A percentile compares a stretch with the other conserved stretches of the same genome.
Evolutionary conservation across 768 basidiomycete species (phyloP).

Genomic region (Rhizopogon vesiculosus): DNA sequence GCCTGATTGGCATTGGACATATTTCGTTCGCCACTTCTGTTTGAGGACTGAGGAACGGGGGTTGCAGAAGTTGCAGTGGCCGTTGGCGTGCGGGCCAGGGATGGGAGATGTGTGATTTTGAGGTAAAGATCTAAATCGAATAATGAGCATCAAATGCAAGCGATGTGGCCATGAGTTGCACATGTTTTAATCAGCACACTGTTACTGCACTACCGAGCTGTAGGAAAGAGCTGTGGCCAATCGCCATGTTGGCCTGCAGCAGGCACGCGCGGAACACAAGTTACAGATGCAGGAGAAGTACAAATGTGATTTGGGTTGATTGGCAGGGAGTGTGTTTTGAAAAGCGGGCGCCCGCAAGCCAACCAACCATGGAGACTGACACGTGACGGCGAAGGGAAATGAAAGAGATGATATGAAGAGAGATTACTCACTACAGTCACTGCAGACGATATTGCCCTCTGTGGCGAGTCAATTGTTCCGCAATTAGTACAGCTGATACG

Average conservation of each 20-base stretch:
- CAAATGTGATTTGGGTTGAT: slow-evolving; percentile 29
- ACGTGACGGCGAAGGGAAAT: slow-evolving; percentile 37
- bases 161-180: slow-evolving; percentile 31
- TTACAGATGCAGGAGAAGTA: slow-evolving; percentile 24
- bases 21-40: slow-evolving; percentile 28
- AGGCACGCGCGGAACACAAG: slow-evolving; percentile 31
- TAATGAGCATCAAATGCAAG: slow-evolving; percentile 27
- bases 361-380: slow-evolving; percentile 26
- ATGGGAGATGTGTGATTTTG: slow-evolving; percentile 67
- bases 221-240: slow-evolving; percentile 27
- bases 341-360: slow-evolving; percentile 27
- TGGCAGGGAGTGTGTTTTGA: slow-evolving; percentile 20
- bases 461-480: slow-evolving; percentile 65
- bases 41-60: slow-evolving; percentile 26
- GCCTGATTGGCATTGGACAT: slow-evolving; percentile 32
- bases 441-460: slow-evolving; percentile 82
- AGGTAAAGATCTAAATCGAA: slow-evolving; percentile 69
- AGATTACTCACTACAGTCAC: slow-evolving; percentile 76
- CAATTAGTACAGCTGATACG: slow-evolving; percentile 63
- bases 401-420: slow-evolving; percentile 30
- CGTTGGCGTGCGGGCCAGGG: slow-evolving; percentile 41
- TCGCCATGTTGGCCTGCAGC: slow-evolving; percentile 26
- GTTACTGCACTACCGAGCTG: slow-evolving; percentile 30
- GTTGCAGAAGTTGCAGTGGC: slow-evolving; percentile 27
- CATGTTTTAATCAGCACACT: slow-evolving; percentile 36